Base-by-base conservation (phyloP, 78 protist species). In the Carpediemonas membranifera region DNA sequence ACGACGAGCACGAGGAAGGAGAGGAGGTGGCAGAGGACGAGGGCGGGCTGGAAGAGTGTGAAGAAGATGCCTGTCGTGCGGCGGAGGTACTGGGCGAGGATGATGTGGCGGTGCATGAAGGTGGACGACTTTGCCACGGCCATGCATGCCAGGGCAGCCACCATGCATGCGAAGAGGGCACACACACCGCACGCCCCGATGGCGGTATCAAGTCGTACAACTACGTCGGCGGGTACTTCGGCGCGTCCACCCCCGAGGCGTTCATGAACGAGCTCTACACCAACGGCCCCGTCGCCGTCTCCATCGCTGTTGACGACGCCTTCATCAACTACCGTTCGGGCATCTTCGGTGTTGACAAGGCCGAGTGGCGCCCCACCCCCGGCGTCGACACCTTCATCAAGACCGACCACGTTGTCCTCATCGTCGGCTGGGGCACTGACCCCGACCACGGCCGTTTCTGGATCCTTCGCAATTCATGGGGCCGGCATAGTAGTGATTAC, bases 231-330 rank as follows among this genome's bases (percentile, higher is more conserved):
- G 66, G 66, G 1, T 41, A 16, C 27, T 60, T 21, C 31, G 66
- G 66, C 13, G 65, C 64, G n/a, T 27, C 68, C 68, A 43, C 27
- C 59, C 71, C 71, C 30, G 7, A 28, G 15, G 50, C 69, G 33
- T 56, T 73, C 30, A 56, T 59, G 66, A 2, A 19, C 13, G 77
- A 62, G 31, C 14, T 73, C 71, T 28, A 44, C 41, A 60, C 35
- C 64, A 70, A 81, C 63, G 85, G 85, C 5, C 77, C 85, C 36
- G 35, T 75, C 55, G 35, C 50, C 25, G 80, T 27, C 33, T 71
- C 66, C 19, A 41, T 75, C 64, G 0, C 41, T 16, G 85, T 81
- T 3, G 74, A 67, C 47, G 31, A 30, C 13, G 81, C 68, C 68
- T 78, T 78, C 65, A 27, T 78, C 59, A 7, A 1, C 21, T 78